Conservation (phyloP, 2,329 filamentous ascomycete species). For the Xylaria sp. region DNA sequence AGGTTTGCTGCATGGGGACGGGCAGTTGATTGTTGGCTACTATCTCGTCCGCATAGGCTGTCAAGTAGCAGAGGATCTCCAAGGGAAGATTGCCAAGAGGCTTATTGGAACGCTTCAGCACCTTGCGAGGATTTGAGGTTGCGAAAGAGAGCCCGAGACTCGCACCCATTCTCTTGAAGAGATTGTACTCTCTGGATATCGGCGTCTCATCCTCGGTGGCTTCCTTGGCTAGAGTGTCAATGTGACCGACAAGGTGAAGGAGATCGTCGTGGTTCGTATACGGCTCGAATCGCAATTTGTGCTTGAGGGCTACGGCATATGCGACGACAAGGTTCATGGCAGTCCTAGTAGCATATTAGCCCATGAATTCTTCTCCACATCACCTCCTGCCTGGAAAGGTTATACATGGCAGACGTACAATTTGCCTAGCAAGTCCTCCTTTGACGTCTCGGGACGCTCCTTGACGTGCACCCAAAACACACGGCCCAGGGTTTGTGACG, state of each 20-base stretch:
- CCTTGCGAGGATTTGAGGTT: constrained; percentile 77
- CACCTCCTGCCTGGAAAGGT: background rate
- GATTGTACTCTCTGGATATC: constrained; percentile 48
- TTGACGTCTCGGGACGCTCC: constrained; percentile 64
- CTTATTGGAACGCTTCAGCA: constrained; percentile 72
- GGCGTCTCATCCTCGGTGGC: constrained; percentile 53
- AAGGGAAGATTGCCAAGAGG: constrained; percentile 84
- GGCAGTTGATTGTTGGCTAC: constrained; percentile 61
- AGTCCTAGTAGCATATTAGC: constrained; percentile 47
- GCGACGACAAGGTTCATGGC: constrained; percentile 79
- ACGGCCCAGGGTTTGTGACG: constrained; percentile 71
- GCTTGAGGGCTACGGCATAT: constrained; percentile 79
- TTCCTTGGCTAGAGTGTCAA: constrained; percentile 74
- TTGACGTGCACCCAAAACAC: constrained; percentile 80
- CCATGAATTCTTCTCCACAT: background rate
- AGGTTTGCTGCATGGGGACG: constrained; percentile 63
- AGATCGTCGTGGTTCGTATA: constrained; percentile 79
- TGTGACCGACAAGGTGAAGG: constrained; percentile 69
- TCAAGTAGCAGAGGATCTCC: constrained; percentile 77
- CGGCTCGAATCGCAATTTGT: constrained; percentile 83
- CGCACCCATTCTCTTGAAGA: constrained; percentile 70
- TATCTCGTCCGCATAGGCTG: constrained; percentile 67
- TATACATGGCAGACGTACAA: constrained; percentile 46
- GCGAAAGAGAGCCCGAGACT: constrained; percentile 80
- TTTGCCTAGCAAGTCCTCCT: constrained; percentile 73